phyloP scores from a whole-genome alignment of 208 protist species.

The Blastocrithidia nonstop region DNA sequence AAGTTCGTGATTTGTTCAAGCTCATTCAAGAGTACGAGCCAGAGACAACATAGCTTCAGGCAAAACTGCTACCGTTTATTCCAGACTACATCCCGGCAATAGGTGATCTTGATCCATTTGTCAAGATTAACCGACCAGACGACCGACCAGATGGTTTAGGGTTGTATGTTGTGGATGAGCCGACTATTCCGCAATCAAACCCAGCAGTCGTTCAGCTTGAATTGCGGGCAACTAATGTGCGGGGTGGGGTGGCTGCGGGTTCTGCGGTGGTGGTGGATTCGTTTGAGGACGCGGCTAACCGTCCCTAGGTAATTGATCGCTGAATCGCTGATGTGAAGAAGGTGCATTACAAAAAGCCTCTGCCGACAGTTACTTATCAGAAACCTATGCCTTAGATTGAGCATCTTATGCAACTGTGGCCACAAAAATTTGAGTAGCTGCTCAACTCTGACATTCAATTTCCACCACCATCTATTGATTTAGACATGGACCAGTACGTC shows the following conservation, averaged over 20 bases:
- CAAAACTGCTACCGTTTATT: conserved; percentile 94
- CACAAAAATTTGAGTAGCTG: conserved; percentile 87
- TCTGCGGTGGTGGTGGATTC: conserved; percentile 72
- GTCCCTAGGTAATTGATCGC: conserved; percentile 85
- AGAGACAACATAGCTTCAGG: conserved; percentile 87
- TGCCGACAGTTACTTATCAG: conserved; percentile 91
- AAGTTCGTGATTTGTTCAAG: conserved; percentile 95
- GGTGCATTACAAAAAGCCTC: conserved; percentile 91
- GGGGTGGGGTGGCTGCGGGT: conserved; percentile 8
- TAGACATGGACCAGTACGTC: conserved; percentile 91
- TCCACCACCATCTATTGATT: conserved; percentile 78
- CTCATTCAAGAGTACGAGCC: conserved; percentile 91
- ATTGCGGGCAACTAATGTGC: conserved; percentile 67
- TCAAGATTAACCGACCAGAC: conserved; percentile 94
- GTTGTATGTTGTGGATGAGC: conserved; percentile 93
- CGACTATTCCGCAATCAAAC: conserved; percentile 90
- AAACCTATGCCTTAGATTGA: conserved; percentile 95
- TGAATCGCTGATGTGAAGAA: conserved; percentile 95
- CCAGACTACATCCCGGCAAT: conserved; percentile 95
- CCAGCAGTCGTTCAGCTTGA: conserved; percentile 86
- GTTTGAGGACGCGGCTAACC: conserved; percentile 91
- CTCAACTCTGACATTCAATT: conserved; percentile 84
- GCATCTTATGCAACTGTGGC: conserved; percentile 91
- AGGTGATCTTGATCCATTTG: conserved; percentile 94
- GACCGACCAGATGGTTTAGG: conserved; percentile 78